Evolutionary conservation across 2,329 filamentous ascomycete species (phyloP), one percentile per base, ranked within the genome.

Genomic region (Paraphoma sp.): DNA sequence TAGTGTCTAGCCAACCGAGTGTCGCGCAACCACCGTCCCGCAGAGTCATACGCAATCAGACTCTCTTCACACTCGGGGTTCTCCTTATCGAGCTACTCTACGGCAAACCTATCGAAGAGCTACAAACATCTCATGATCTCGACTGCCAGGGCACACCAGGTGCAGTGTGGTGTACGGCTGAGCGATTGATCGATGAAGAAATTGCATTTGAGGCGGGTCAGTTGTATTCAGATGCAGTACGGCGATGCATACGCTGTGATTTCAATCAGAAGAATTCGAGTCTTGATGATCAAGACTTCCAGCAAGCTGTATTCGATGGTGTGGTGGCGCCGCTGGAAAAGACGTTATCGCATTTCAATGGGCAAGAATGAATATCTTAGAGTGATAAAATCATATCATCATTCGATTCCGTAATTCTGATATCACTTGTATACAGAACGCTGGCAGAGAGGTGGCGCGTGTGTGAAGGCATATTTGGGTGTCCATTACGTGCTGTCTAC

Each of bases 61-160:
- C 67, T 2, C 38, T 77, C 1, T 77, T 74, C 53, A 67, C 69
- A 1, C 62, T 77, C 1, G 74, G 74, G 1, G 46, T 76, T 4
- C 48, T 75, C 23, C 66, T 78, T 1, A 72, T 76, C 16, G 72
- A 77, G 53, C 64, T 78, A 7, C 74, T 71, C 56, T 65, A 72
- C 48, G 65, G 64, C 3, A 59, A 64, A 44, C 45, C 67, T 0
- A 62, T 76, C 33, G 60, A 71, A 10, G 54, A 68, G 3, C 53
- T 73, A 6, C 54, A 62, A 4, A 44, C 30, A 10, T 29, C 61
- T 3, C 31, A 47, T 10, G 57, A 66, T 43, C 48, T 60, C 3
- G 31, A 60, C 12, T 59, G 56, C 17, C 28, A 54, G 29, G 56
- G 56, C n/a, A 64, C 62, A 3, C 63, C 62, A 11, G 56, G 59